Evolutionary conservation across 176 grass and related monocot genomes (phyloP).

Genomic region (Cenchrus americanus): DNA sequence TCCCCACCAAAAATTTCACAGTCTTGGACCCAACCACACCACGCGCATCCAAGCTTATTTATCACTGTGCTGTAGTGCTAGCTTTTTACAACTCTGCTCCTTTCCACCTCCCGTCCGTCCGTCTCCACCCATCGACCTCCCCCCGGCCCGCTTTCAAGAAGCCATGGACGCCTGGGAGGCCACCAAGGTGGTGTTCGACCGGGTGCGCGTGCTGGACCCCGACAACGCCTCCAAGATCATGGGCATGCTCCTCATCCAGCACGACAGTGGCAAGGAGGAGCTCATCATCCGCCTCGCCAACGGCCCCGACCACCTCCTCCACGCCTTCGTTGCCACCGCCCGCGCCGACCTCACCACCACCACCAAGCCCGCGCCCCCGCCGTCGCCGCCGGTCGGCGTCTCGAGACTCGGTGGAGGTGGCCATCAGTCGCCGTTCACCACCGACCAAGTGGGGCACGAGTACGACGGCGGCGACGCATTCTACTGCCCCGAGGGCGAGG

Average conservation of each 20-base stretch:
- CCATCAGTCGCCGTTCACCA: neutral
- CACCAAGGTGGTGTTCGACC: constrained; percentile 66
- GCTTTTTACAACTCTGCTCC: neutral
- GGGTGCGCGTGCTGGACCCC: constrained; percentile 65
- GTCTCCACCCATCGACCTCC: neutral
- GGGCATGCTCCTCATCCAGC: constrained; percentile 63
- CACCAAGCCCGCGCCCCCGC: neutral
- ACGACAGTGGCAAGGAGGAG: constrained; percentile 71
- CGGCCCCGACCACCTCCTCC: constrained; percentile 53
- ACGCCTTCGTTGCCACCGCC: neutral
- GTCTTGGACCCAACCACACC: neutral
- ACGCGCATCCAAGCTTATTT: neutral
- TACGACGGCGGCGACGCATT: constrained; percentile 15
- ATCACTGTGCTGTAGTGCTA: neutral
- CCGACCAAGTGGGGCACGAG: constrained; percentile 23
- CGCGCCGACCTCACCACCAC: neutral
- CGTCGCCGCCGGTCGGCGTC: constrained; percentile 10
- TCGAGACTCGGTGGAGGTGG: neutral
- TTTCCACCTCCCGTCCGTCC: neutral
- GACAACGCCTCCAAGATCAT: constrained; percentile 76
- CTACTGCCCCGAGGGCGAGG: constrained; percentile 32
- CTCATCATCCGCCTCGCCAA: constrained; percentile 83
- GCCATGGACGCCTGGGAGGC: constrained; percentile 80
- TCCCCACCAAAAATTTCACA: neutral
- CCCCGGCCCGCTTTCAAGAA: neutral